phyloP scores from a whole-genome alignment of 208 protist species.

The Leptomonas pyrrhocoris region DNA sequence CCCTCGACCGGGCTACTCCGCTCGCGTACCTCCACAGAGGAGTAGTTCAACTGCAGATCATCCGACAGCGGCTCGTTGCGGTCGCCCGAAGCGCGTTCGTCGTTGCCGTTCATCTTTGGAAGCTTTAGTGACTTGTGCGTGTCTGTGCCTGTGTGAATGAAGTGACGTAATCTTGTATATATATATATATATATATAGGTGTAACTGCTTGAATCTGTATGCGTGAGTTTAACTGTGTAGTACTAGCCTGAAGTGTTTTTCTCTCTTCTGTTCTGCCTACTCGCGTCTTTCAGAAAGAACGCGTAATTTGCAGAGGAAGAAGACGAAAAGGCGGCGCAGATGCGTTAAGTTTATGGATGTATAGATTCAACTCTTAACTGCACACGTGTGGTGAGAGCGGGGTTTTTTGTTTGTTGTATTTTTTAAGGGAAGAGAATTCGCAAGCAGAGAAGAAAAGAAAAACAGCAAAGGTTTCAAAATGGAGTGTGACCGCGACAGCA shows the following conservation, averaged over 20 bases:
- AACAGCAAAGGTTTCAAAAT: too few relatives aligned
- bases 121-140: neutral
- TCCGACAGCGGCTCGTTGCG: slow-evolving; percentile 17
- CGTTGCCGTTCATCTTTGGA: slow-evolving; percentile 4
- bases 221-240: too few relatives aligned
- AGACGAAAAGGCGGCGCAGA: neutral
- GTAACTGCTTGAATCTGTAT: neutral
- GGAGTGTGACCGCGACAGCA: too few relatives aligned
- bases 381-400: neutral
- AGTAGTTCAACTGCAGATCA: slow-evolving; percentile 15
- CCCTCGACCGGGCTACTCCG: neutral
- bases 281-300: neutral
- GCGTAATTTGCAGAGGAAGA: neutral
- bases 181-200: neutral
- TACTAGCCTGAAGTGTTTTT: neutral
- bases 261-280: neutral
- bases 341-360: neutral
- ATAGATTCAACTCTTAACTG: slow-evolving; percentile 1
- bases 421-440: too few relatives aligned
- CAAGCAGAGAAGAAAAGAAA: too few relatives aligned
- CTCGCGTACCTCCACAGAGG: neutral
- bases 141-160: neutral
- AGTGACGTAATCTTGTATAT: neutral
- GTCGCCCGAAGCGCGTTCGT: neutral
- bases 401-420: too few relatives aligned